Percentiles rank a stretch among this genome's conserved stretches.
phyloP scores from a whole-genome alignment of 225 moss, liverwort and hornwort genomes.

The Neckera pumila region DNA sequence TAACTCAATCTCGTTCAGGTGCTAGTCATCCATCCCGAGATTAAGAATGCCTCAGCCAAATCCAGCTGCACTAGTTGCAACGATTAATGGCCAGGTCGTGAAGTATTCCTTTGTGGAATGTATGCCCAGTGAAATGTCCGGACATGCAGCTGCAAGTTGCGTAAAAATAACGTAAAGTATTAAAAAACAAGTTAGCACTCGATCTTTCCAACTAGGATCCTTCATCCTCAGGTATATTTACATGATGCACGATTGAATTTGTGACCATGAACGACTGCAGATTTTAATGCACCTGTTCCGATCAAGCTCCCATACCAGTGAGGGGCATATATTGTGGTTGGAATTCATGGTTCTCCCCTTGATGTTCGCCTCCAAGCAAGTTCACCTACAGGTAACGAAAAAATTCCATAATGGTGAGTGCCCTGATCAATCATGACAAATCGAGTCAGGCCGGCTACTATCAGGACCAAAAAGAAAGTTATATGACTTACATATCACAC shows the following conservation, averaged over 20 bases:
- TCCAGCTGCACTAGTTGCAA: not conserved
- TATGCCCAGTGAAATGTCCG: constrained; percentile 1
- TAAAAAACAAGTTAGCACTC: not conserved
- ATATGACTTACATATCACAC: not conserved
- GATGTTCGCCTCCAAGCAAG: constrained; percentile 45
- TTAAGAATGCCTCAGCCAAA: not conserved
- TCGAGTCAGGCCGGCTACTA: not conserved
- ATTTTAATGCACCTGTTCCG: not conserved
- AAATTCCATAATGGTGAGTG: not conserved
- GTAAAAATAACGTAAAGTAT: not conserved
- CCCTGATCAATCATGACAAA: not conserved
- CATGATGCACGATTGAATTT: constrained; percentile 8
- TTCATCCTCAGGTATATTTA: constrained; percentile 8
- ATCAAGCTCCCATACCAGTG: constrained; percentile 53
- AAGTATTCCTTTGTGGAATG: not conserved
- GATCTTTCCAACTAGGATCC: not conserved
- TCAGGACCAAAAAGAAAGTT: not conserved
- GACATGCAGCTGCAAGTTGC: not conserved
- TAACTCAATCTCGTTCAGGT: not conserved
- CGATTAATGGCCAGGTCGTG: not conserved
- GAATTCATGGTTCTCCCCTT: constrained; percentile 14
- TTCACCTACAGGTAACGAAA: constrained; percentile 34
- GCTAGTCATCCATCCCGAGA: not conserved
- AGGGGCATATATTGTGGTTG: constrained; percentile 32
- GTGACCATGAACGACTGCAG: not conserved